phyloP scores from a whole-genome alignment of 2,329 filamentous ascomycete species.

The Lizonia empirigonia region DNA sequence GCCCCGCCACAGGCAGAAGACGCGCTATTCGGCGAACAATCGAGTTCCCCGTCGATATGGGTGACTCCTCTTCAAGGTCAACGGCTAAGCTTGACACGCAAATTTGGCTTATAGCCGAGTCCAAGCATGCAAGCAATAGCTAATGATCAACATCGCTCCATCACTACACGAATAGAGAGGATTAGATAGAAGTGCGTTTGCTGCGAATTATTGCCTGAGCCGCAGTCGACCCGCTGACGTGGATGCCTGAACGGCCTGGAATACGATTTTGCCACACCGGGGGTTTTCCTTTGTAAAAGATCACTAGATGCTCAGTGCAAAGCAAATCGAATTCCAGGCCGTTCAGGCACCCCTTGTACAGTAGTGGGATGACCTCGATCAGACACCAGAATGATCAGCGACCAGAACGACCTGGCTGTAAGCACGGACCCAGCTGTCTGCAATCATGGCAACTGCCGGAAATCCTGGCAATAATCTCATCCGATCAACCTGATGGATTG shows the following conservation, averaged over 20 bases:
- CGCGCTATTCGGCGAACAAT: neutral
- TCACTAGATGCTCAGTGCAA: too few relatives aligned
- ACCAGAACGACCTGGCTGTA: constrained; percentile 11
- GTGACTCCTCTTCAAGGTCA: neutral
- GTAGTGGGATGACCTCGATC: constrained; percentile 6
- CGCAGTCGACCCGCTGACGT: constrained; percentile 5
- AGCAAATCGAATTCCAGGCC: too few relatives aligned
- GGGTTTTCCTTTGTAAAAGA: too few relatives aligned
- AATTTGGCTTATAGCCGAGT: neutral
- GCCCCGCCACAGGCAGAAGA: neutral
- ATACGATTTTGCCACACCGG: too few relatives aligned
- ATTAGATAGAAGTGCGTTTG: neutral
- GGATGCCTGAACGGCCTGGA: neutral
- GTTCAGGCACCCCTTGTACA: too few relatives aligned
- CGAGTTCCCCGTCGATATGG: neutral
- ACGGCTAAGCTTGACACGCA: constrained; percentile 5
- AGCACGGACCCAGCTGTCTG: constrained; percentile 4
- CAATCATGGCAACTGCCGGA: neutral
- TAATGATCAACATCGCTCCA: constrained; percentile 6
- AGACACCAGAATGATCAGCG: constrained; percentile 9
- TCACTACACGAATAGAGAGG: neutral
- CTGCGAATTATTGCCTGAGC: constrained; percentile 7
- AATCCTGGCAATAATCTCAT: neutral
- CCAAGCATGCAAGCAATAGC: neutral
- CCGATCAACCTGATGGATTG: neutral